phyloP scores from a whole-genome alignment of 192 early-diverging fungal genomes.

The Backusella macrospora region DNA sequence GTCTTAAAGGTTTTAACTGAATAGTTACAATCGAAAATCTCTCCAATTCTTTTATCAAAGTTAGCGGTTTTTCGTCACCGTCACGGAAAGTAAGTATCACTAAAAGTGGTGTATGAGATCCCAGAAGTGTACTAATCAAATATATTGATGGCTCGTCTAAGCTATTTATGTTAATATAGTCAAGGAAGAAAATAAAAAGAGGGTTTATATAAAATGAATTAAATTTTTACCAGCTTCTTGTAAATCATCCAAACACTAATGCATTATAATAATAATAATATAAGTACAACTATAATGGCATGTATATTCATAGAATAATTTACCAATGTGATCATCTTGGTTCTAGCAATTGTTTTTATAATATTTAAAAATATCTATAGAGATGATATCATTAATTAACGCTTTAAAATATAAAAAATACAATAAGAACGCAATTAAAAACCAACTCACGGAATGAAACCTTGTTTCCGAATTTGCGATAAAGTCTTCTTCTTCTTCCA shows the following conservation, averaged over 20 bases:
- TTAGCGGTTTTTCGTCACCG: slow-evolving; percentile 13
- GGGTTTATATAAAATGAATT: neutral
- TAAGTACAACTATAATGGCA: neutral
- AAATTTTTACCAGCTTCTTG: slow-evolving; percentile 32
- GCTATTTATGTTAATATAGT: slow-evolving; percentile 8
- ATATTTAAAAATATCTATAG: slow-evolving; percentile 33
- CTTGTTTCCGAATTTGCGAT: slow-evolving; percentile 21
- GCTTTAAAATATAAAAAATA: neutral
- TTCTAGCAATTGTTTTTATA: slow-evolving; percentile 24
- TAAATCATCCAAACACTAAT: slow-evolving; percentile 36
- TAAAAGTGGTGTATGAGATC: slow-evolving; percentile 23
- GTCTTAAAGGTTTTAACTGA: slow-evolving; percentile 1
- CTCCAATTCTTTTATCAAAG: slow-evolving; percentile 4
- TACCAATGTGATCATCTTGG: slow-evolving; percentile 36
- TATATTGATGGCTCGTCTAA: slow-evolving; percentile 33
- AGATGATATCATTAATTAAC: neutral
- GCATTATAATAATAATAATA: neutral
- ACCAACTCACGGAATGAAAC: slow-evolving; percentile 31
- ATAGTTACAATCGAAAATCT: slow-evolving; percentile 2
- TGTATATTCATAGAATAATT: neutral
- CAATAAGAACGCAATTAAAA: neutral
- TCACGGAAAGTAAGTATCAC: slow-evolving; percentile 33
- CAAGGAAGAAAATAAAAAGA: neutral
- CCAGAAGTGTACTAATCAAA: slow-evolving; percentile 22
- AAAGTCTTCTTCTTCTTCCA: slow-evolving; percentile 4